phyloP scores from a whole-genome alignment of 768 basidiomycete species.

The Lenzites betulinus region DNA sequence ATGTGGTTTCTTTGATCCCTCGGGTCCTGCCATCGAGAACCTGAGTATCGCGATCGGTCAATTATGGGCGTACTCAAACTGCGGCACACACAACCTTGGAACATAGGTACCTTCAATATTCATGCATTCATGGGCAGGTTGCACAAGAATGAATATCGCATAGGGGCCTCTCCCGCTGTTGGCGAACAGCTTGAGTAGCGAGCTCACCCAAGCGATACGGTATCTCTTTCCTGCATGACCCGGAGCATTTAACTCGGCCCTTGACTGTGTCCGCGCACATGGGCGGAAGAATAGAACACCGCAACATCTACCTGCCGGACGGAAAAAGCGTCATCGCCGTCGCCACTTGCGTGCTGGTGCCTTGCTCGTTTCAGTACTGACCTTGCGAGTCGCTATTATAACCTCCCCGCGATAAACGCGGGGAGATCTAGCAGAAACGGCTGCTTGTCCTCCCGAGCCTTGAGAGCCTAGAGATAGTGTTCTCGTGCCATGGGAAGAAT shows the following conservation, averaged over 20 bases:
- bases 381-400: too few species aligned
- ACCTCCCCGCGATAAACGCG: too few species aligned
- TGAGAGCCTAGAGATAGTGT: not conserved
- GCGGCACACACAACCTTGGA: not conserved
- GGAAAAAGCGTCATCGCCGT: not conserved
- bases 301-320: not conserved
- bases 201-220: too few species aligned
- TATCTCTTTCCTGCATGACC: too few species aligned
- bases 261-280: too few species aligned
- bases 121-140: not conserved
- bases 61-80: not conserved
- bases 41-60: not conserved
- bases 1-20: slow-evolving; percentile 8
- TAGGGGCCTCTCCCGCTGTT: too few species aligned
- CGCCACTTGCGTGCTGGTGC: too few species aligned
- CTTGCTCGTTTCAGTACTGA: too few species aligned
- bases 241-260: too few species aligned
- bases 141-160: not conserved
- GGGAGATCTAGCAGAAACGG: too few species aligned
- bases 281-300: not conserved
- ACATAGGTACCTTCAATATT: not conserved
- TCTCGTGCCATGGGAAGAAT: not conserved
- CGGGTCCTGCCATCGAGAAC: not conserved
- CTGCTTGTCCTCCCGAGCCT: too few species aligned
- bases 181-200: too few species aligned